A percentile compares a stretch with the other conserved stretches of the same genome.
These are phyloP conservation scores for Yamadazyma trypodendri DNA, from an alignment of 1,139 yeast genomes.

Conservation along the genomic window DNA sequence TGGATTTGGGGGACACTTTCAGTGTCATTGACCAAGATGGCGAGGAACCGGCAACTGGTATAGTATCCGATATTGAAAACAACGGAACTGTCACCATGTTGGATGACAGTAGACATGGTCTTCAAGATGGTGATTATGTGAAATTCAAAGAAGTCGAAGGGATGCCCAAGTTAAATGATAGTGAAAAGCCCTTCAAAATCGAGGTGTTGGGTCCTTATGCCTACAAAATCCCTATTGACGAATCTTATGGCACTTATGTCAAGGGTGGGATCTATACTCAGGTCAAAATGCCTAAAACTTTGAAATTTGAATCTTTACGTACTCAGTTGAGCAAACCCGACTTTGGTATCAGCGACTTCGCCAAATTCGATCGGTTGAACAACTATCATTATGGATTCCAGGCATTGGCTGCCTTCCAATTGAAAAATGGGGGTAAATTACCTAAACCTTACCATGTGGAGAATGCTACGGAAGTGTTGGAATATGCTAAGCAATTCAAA, in stretches of 20 bases:
- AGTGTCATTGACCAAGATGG: slow-evolving; percentile 84
- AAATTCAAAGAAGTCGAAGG: slow-evolving; percentile 89
- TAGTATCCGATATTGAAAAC: slow-evolving; percentile 82
- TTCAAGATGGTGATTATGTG: slow-evolving; percentile 89
- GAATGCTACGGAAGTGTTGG: slow-evolving; percentile 70
- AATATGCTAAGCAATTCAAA: slow-evolving; percentile 60
- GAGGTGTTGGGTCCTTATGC: slow-evolving; percentile 94
- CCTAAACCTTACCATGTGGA: slow-evolving; percentile 78
- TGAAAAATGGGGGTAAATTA: slow-evolving; percentile 57
- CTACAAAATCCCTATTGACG: slow-evolving; percentile 60
- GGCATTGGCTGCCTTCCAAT: slow-evolving; percentile 76
- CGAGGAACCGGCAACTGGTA: slow-evolving; percentile 87
- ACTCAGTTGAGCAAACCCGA: slow-evolving; percentile 78
- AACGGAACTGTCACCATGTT: slow-evolving; percentile 90
- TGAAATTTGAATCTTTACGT: slow-evolving; percentile 62
- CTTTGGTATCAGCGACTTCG: slow-evolving; percentile 77
- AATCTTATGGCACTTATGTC: slow-evolving; percentile 58
- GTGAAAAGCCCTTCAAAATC: slow-evolving; percentile 61
- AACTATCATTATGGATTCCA: slow-evolving; percentile 91
- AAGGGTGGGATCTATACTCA: slow-evolving; percentile 92
- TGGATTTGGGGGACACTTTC: slow-evolving; percentile 83
- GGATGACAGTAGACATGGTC: slow-evolving; percentile 89
- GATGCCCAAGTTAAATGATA: slow-evolving; percentile 63
- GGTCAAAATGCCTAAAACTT: slow-evolving; percentile 74
- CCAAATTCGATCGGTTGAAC: slow-evolving; percentile 88